Conservation (phyloP, 257 asterid genomes). For the Primulina tabacum region DNA sequence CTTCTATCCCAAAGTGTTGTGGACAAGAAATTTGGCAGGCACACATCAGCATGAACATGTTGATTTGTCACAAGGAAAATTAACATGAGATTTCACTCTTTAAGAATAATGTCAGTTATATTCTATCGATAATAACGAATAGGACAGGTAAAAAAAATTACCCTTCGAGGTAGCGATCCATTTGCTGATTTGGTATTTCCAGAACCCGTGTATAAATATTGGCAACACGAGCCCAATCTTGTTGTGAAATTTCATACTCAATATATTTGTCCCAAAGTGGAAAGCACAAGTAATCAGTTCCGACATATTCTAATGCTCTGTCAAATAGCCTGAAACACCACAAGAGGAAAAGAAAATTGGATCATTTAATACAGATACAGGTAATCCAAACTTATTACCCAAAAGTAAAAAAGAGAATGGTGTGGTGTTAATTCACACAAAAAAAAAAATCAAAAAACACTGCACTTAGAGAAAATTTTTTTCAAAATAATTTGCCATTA, state of each 20-base stretch:
- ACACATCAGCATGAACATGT: neutral
- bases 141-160: slow-evolving; percentile 29
- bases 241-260: slow-evolving; percentile 83
- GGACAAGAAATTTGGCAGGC: slow-evolving; percentile 2
- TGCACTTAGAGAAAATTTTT: slow-evolving; percentile 50
- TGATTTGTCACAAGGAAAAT: neutral
- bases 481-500: slow-evolving; percentile 69
- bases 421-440: slow-evolving; percentile 48
- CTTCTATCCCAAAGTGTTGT: slow-evolving; percentile 10
- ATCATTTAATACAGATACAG: slow-evolving; percentile 26
- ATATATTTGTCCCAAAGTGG: slow-evolving; percentile 95
- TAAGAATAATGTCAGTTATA: neutral
- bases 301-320: slow-evolving; percentile 92
- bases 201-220: slow-evolving; percentile 73
- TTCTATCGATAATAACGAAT: neutral
- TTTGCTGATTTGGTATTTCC: slow-evolving; percentile 88
- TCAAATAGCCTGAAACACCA: slow-evolving; percentile 80
- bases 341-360: slow-evolving; percentile 23
- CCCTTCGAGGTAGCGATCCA: slow-evolving; percentile 97
- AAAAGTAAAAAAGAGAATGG: slow-evolving; percentile 35
- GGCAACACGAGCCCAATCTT: slow-evolving; percentile 84
- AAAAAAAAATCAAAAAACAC: slow-evolving; percentile 49
- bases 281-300: slow-evolving; percentile 86
- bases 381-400: slow-evolving; percentile 27
- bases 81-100: neutral